Evolutionary conservation across 2,329 filamentous ascomycete genomes (phyloP).

Genomic region (Aphanoascus verrucosus): DNA sequence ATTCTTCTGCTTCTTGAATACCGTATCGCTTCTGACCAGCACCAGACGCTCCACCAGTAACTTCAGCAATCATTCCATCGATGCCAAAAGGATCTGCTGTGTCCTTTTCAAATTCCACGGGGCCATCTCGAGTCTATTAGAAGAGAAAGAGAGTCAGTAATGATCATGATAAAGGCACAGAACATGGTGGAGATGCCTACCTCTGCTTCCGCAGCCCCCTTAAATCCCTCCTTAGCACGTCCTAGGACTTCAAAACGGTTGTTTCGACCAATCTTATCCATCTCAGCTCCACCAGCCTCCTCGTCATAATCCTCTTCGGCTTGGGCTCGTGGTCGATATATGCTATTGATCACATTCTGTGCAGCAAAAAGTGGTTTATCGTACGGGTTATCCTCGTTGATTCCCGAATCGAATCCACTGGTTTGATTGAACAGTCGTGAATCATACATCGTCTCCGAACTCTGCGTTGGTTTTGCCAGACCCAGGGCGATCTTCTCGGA

Average conservation of each 20-base stretch:
- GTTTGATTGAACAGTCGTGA: conserved; percentile 89
- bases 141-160: conserved; percentile 2
- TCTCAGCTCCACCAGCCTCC: conserved; percentile 66
- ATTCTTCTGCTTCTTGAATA: conserved; percentile 31
- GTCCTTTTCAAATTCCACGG: conserved; percentile 94
- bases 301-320: conserved; percentile 67
- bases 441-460: conserved; percentile 92
- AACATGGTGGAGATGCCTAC: conserved; percentile 35
- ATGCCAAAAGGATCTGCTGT: conserved; percentile 81
- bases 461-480: conserved; percentile 85
- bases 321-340: conserved; percentile 69
- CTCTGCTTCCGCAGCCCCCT: conserved; percentile 69
- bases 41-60: conserved; percentile 43
- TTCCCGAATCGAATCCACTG: conserved; percentile 78
- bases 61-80: conserved; percentile 83
- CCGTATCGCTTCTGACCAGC: conserved; percentile 39
- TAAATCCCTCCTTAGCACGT: conserved; percentile 73
- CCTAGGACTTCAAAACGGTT: conserved; percentile 84
- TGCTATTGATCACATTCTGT: conserved; percentile 86
- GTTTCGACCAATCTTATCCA: conserved; percentile 77
- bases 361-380: conserved; percentile 95
- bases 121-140: conserved; percentile 63
- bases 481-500: conserved; percentile 94
- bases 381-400: conserved; percentile 96
- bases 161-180: conserved; percentile 26